These are phyloP conservation scores for Sporisorium iseilematis-ciliati DNA, from an alignment of 1,284 basidiomycete genomes.

Conservation along the genomic window DNA sequence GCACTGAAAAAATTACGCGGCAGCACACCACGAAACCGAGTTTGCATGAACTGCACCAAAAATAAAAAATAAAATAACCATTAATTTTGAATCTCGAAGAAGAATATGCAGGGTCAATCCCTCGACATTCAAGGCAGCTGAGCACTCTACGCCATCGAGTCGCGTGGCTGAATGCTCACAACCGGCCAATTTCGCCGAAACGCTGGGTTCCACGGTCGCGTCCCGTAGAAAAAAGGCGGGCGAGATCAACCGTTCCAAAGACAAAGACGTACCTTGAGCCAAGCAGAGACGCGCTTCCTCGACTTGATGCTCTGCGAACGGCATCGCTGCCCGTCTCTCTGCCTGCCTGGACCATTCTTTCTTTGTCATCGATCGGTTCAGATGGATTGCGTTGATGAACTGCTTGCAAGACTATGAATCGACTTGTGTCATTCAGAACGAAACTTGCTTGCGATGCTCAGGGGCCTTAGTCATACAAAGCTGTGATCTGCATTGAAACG, in stretches of 20 bases:
- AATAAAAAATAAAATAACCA: neutral
- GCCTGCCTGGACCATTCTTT: no score
- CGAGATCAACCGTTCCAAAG: slow-evolving; percentile 6
- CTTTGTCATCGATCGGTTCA: no score
- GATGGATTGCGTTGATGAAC: no score
- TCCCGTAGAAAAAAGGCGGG: slow-evolving; percentile 3
- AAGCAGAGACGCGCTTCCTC: neutral
- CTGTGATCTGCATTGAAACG: no score
- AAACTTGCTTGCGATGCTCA: no score
- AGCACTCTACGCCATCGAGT: slow-evolving; percentile 4
- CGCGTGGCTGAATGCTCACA: slow-evolving; percentile 8
- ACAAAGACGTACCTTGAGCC: neutral
- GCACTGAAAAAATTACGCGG: slow-evolving; percentile 2
- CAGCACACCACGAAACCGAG: neutral
- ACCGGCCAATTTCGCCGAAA: neutral
- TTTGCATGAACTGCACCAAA: neutral
- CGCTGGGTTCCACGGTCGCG: neutral
- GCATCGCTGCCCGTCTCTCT: no score
- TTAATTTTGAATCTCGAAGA: neutral
- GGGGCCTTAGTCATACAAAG: no score
- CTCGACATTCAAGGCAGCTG: neutral
- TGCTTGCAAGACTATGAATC: no score
- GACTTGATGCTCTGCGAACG: neutral
- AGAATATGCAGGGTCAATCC: slow-evolving; percentile 16
- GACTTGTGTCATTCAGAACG: no score